A percentile compares a stretch with the other conserved stretches of the same genome.
phyloP scores from a whole-genome alignment of 106 monocot genomes.

The Xerophyta viscosa region DNA sequence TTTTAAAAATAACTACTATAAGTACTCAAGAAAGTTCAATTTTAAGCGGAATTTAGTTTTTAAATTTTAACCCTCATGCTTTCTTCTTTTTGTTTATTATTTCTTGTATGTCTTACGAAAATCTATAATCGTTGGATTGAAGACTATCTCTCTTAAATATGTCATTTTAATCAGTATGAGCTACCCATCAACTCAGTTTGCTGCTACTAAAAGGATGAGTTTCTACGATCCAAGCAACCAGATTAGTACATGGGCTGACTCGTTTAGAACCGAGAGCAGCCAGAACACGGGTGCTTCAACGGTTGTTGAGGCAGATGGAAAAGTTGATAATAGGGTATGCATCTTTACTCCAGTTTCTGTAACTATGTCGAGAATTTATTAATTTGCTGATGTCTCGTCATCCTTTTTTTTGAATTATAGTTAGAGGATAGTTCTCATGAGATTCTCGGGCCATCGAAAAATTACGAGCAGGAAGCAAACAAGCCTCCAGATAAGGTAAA shows the following conservation, averaged over 20 bases:
- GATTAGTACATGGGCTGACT: conserved; percentile 45
- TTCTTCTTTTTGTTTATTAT: too few species aligned
- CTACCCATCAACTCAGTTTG: conserved; percentile 51
- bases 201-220: conserved; percentile 42
- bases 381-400: neutral
- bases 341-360: neutral
- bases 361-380: neutral
- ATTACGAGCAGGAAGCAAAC: conserved; percentile 48
- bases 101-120: too few species aligned
- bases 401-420: conserved; percentile 13
- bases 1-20: too few species aligned
- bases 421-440: conserved; percentile 45
- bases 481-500: conserved; percentile 72
- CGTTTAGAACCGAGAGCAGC: conserved; percentile 48
- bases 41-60: too few species aligned
- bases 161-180: conserved; percentile 49
- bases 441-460: conserved; percentile 20
- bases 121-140: too few species aligned
- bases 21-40: too few species aligned
- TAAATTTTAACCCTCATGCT: too few species aligned
- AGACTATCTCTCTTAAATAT: too few species aligned
- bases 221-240: conserved; percentile 50
- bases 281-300: conserved; percentile 44
- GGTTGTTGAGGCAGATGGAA: conserved; percentile 40
- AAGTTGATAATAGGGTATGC: conserved; percentile 40